These are phyloP conservation scores for Cercospora canescens DNA, from an alignment of 2,329 filamentous ascomycete species.

Conservation along the genomic window DNA sequence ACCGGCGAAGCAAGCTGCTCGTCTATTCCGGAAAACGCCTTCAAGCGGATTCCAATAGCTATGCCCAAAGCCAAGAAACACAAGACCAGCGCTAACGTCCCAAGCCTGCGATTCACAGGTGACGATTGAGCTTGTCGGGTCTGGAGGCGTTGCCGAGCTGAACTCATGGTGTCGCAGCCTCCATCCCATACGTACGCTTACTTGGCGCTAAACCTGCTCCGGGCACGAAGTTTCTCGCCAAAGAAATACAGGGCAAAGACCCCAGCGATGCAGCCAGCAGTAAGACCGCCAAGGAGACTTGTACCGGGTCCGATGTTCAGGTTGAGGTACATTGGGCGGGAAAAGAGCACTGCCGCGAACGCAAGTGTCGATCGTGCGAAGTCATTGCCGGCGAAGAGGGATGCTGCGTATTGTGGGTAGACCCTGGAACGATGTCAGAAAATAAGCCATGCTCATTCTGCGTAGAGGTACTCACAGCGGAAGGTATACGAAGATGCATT, in stretches of 20 bases:
- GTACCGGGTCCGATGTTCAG: conserved; percentile 60
- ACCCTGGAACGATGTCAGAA: conserved; percentile 17
- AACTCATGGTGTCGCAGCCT: neutral
- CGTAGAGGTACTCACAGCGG: conserved; percentile 28
- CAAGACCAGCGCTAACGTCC: neutral
- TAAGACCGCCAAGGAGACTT: conserved; percentile 55
- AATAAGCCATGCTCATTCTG: neutral
- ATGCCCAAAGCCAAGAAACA: neutral
- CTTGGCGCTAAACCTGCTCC: conserved; percentile 58
- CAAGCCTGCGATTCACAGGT: neutral
- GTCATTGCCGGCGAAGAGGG: conserved; percentile 62
- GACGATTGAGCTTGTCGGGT: neutral
- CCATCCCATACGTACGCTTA: conserved; percentile 18
- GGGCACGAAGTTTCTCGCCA: conserved; percentile 55
- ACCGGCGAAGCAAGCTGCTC: neutral
- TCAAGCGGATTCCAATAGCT: neutral
- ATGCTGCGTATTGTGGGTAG: conserved; percentile 52
- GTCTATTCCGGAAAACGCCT: neutral
- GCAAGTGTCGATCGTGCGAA: conserved; percentile 60
- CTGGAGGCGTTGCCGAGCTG: neutral
- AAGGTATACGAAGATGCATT: conserved; percentile 46
- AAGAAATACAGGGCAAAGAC: conserved; percentile 60
- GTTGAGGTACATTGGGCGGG: conserved; percentile 59
- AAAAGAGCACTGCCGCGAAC: conserved; percentile 61
- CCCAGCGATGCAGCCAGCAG: conserved; percentile 38